Conservation (phyloP, 2,329 filamentous ascomycete species). For the Plectosphaerella sp. region DNA sequence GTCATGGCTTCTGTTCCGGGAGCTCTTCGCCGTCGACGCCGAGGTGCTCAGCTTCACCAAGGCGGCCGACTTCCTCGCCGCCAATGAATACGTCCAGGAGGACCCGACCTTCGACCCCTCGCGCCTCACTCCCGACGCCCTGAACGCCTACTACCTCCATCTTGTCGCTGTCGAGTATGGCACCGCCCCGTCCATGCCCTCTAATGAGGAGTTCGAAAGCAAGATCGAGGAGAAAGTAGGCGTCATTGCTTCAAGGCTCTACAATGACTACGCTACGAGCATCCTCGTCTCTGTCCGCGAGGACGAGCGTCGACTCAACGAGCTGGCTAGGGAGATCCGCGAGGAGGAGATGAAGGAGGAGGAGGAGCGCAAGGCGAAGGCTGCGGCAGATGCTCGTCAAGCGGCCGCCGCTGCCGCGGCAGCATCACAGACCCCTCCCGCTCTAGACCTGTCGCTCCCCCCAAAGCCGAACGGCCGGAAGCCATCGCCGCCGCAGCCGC, state of each 20-base stretch:
- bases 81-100: constrained; percentile 67
- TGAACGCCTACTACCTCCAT: constrained; percentile 74
- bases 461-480: constrained; percentile 15
- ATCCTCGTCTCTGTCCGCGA: constrained; percentile 66
- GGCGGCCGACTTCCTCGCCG: constrained; percentile 71
- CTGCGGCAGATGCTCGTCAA: constrained; percentile 5
- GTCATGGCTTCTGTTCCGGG: constrained; percentile 80
- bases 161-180: constrained; percentile 72
- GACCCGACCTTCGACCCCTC: constrained; percentile 67
- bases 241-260: constrained; percentile 67
- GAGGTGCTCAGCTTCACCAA: constrained; percentile 61
- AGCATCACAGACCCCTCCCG: constrained; percentile 3
- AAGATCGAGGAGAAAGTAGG: constrained; percentile 63
- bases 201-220: constrained; percentile 61
- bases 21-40: constrained; percentile 64
- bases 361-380: constrained; percentile 7
- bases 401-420: not conserved
- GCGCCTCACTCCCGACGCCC: constrained; percentile 70
- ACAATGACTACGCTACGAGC: constrained; percentile 67
- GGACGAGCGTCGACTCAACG: constrained; percentile 65
- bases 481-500: constrained; percentile 13
- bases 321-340: constrained; percentile 62
- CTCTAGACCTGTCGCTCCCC: not conserved
- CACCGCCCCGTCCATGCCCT: constrained; percentile 57
- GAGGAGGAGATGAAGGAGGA: constrained; percentile 53